Evolutionary conservation across 2,329 filamentous ascomycete genomes (phyloP).

Genomic region (Fusarium virguliforme): DNA sequence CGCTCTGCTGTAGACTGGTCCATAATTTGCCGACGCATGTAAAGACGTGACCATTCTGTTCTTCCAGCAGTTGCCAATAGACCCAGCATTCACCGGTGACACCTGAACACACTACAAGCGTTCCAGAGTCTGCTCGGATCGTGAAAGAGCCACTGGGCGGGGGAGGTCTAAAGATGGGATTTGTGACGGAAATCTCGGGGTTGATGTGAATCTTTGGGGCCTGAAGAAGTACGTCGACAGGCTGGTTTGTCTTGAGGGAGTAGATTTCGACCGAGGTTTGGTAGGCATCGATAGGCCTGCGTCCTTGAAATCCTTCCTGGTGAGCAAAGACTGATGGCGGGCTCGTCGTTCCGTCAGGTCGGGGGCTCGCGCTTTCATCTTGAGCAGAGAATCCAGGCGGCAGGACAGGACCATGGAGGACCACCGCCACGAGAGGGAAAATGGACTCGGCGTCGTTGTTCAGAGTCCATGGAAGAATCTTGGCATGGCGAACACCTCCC

Average conservation of each 20-base stretch:
- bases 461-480: conserved; percentile 81
- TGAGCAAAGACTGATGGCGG: conserved; percentile 60
- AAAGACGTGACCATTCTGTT: conserved; percentile 64
- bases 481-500: conserved; percentile 86
- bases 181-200: conserved; percentile 68
- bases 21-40: conserved; percentile 90
- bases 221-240: conserved; percentile 81
- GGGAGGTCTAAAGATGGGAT: conserved; percentile 78
- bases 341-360: conserved; percentile 61
- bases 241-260: conserved; percentile 82
- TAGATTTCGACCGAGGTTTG: conserved; percentile 93
- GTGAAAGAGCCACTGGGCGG: conserved; percentile 80
- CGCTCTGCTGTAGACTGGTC: conserved; percentile 83
- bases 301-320: conserved; percentile 57
- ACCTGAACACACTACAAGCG: conserved; percentile 83
- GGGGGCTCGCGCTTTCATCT: conserved; percentile 59
- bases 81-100: conserved; percentile 90
- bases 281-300: conserved; percentile 72
- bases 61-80: conserved; percentile 69
- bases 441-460: conserved; percentile 68
- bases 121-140: conserved; percentile 80
- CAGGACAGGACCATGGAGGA: conserved; percentile 83
- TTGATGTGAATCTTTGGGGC: conserved; percentile 75
- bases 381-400: conserved; percentile 59
- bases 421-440: conserved; percentile 83